Percentiles rank a stretch among this genome's conserved stretches.
Conservation (phyloP, 768 basidiomycete genomes). For the Pisolithus marmoratus region DNA sequence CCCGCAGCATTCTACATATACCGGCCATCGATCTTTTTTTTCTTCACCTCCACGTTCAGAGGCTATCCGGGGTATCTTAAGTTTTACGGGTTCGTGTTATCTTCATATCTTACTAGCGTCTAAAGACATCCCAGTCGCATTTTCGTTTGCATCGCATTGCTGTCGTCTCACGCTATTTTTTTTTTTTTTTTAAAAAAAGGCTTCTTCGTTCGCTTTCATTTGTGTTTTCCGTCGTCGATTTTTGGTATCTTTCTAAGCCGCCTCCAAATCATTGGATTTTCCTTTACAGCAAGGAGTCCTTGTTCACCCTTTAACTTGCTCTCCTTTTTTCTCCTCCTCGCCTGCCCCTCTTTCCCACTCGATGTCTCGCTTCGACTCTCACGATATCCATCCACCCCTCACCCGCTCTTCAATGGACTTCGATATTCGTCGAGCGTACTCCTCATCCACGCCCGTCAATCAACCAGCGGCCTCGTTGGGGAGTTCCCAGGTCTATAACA, state of each 20-base stretch:
- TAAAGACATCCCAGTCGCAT: slow-evolving; percentile 25
- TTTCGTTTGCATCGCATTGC: slow-evolving; percentile 30
- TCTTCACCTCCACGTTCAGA: slow-evolving; percentile 6
- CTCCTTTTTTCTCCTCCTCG: not conserved
- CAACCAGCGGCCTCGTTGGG: slow-evolving; percentile 8
- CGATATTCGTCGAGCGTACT: slow-evolving; percentile 21
- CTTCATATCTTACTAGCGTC: slow-evolving; percentile 27
- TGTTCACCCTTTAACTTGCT: slow-evolving; percentile 13
- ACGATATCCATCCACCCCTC: slow-evolving; percentile 34
- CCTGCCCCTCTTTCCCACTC: slow-evolving; percentile 5
- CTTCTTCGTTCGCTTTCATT: slow-evolving; percentile 24
- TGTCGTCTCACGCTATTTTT: slow-evolving; percentile 20
- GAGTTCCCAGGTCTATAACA: slow-evolving; percentile 10
- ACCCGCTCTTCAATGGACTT: slow-evolving; percentile 26
- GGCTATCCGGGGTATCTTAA: not conserved
- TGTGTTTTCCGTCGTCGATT: slow-evolving; percentile 17
- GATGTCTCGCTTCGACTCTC: slow-evolving; percentile 42
- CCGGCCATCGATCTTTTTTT: slow-evolving; percentile 19
- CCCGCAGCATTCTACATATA: slow-evolving; percentile 24
- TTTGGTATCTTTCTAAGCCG: slow-evolving; percentile 19
- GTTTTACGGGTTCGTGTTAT: slow-evolving; percentile 1
- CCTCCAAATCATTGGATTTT: slow-evolving; percentile 16
- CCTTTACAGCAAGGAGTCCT: slow-evolving; percentile 25
- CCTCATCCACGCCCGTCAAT: slow-evolving; percentile 7
- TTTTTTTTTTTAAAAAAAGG: too few relatives aligned